Conservation (phyloP, 1,284 basidiomycete genomes). For the Cryptococcus wingfieldii region DNA sequence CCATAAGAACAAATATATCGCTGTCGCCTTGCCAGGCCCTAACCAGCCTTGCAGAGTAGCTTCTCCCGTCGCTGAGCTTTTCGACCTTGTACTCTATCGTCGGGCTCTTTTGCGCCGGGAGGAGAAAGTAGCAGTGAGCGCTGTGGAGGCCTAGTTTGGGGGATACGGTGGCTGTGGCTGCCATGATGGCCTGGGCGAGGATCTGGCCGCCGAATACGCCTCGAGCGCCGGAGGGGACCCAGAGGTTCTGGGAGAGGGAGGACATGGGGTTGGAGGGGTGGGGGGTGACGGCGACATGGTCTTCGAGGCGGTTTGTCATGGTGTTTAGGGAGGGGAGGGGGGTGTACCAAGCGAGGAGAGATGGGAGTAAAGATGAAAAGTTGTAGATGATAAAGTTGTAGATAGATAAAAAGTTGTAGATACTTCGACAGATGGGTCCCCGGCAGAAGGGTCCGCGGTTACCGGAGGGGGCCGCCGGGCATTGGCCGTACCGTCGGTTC, state of each 20-base stretch:
- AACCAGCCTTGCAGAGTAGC: constrained; percentile 57
- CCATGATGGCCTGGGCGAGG: constrained; percentile 77
- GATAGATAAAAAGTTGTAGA: not conserved
- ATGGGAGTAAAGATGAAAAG: not conserved
- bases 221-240: constrained; percentile 61
- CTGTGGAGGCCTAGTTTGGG: constrained; percentile 58
- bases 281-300: not conserved
- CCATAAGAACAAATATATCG: constrained; percentile 75
- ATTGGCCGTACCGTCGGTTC: no score
- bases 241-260: constrained; percentile 60
- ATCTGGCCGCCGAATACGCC: constrained; percentile 85
- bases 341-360: not conserved
- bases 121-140: constrained; percentile 54
- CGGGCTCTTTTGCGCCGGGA: constrained; percentile 62
- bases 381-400: not conserved
- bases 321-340: not conserved
- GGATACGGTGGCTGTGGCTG: constrained; percentile 70
- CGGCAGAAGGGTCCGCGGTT: not conserved
- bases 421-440: not conserved
- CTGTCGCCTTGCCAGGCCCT: constrained; percentile 70
- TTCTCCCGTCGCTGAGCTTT: constrained; percentile 63
- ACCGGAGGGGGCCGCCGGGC: no score
- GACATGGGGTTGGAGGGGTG: not conserved
- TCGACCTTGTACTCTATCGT: constrained; percentile 84
- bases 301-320: not conserved